phyloP scores from a whole-genome alignment of 768 basidiomycete species.

The Pisolithus sp. region DNA sequence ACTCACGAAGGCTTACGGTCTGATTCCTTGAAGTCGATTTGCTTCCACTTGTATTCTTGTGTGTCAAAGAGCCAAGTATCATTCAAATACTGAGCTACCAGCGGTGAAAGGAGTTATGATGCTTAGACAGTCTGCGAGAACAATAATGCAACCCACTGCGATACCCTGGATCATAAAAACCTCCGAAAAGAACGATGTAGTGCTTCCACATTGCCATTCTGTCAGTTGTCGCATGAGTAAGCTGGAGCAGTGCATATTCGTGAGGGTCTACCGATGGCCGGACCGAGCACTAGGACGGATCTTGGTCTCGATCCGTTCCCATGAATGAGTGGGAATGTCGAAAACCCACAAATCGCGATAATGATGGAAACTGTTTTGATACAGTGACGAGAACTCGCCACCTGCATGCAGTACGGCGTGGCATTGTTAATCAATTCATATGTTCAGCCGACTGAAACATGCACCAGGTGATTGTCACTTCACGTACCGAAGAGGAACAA shows the following conservation, averaged over 20 bases:
- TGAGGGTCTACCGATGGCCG: slow-evolving; percentile 60
- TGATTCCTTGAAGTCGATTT: slow-evolving; percentile 65
- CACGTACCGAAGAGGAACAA: slow-evolving; percentile 71
- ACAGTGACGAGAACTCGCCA: slow-evolving; percentile 80
- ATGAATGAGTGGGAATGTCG: slow-evolving; percentile 67
- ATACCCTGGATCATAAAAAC: slow-evolving; percentile 83
- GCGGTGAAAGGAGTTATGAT: not conserved
- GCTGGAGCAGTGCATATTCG: not conserved
- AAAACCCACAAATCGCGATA: slow-evolving; percentile 90
- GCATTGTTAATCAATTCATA: too few species aligned
- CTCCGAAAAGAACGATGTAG: slow-evolving; percentile 79
- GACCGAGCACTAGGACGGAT: slow-evolving; percentile 71
- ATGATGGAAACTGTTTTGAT: slow-evolving; percentile 82
- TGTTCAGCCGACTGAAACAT: too few species aligned
- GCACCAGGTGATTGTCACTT: too few species aligned
- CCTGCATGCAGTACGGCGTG: slow-evolving; percentile 30
- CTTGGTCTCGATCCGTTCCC: slow-evolving; percentile 89
- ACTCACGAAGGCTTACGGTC: slow-evolving; percentile 70
- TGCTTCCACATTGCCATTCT: slow-evolving; percentile 92
- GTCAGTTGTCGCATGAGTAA: not conserved
- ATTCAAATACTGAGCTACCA: slow-evolving; percentile 68
- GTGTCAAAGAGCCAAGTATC: slow-evolving; percentile 86
- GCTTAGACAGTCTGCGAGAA: not conserved
- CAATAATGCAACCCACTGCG: slow-evolving; percentile 46
- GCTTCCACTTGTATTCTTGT: slow-evolving; percentile 80